A percentile compares a stretch with the other conserved stretches of the same genome.
phyloP scores from a whole-genome alignment of 768 basidiomycete species.

The Agaricus sinodeliciosus region DNA sequence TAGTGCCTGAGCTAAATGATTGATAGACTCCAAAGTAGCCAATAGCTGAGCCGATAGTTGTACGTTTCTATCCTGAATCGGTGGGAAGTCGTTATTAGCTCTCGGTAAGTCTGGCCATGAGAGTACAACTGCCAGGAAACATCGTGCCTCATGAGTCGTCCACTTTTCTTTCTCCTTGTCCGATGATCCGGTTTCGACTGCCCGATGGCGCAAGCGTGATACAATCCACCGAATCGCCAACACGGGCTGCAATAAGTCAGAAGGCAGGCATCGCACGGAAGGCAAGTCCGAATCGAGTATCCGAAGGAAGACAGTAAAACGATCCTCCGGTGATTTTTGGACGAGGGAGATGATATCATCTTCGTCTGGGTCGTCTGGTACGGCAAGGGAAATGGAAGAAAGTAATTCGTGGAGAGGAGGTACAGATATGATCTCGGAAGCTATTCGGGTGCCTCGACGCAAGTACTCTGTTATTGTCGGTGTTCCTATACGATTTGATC shows the following conservation, averaged over 20 bases:
- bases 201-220: slow-evolving; percentile 40
- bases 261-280: slow-evolving; percentile 38
- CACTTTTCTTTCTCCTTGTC: slow-evolving; percentile 66
- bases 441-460: slow-evolving; percentile 62
- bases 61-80: slow-evolving; percentile 51
- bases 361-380: slow-evolving; percentile 21
- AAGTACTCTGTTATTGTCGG: slow-evolving; percentile 48
- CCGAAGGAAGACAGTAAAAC: slow-evolving; percentile 49
- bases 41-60: slow-evolving; percentile 64
- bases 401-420: slow-evolving; percentile 43
- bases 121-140: slow-evolving; percentile 48
- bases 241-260: slow-evolving; percentile 40
- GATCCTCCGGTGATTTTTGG: slow-evolving; percentile 41
- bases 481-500: slow-evolving; percentile 15
- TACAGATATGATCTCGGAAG: slow-evolving; percentile 50
- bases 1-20: slow-evolving; percentile 55
- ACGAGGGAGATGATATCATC: slow-evolving; percentile 33
- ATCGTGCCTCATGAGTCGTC: slow-evolving; percentile 56
- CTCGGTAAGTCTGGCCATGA: slow-evolving; percentile 13
- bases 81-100: slow-evolving; percentile 21
- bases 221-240: slow-evolving; percentile 63
- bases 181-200: slow-evolving; percentile 42
- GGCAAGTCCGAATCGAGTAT: slow-evolving; percentile 48
- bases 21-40: slow-evolving; percentile 52
- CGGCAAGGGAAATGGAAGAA: slow-evolving; percentile 20